Conservation (phyloP, 768 basidiomycete species). For the Pilatotrama ljubarskyi region DNA sequence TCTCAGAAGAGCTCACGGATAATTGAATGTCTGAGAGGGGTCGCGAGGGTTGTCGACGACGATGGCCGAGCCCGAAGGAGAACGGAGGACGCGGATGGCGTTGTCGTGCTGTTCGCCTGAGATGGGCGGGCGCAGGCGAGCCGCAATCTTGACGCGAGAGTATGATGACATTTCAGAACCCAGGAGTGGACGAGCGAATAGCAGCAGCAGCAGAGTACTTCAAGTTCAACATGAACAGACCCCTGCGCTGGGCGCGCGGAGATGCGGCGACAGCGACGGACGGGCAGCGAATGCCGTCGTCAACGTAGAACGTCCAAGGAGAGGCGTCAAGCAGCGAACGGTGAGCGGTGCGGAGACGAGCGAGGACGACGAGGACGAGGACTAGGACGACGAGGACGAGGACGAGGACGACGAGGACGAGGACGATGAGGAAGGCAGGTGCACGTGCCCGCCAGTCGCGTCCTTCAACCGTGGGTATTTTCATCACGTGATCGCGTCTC, state of each 20-base stretch:
- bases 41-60: constrained; percentile 73
- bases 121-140: constrained; percentile 68
- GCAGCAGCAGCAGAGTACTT: no score
- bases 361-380: not conserved
- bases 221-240: no score
- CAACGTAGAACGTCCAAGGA: no score
- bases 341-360: not conserved
- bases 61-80: constrained; percentile 46
- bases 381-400: not conserved
- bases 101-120: constrained; percentile 62
- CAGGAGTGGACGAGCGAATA: not conserved
- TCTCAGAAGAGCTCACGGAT: constrained; percentile 51
- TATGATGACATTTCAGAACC: constrained; percentile 11
- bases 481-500: not conserved
- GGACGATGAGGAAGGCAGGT: not conserved
- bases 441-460: not conserved
- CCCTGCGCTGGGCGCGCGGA: no score
- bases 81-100: constrained; percentile 52
- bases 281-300: no score
- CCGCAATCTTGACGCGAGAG: constrained; percentile 66
- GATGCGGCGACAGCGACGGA: no score
- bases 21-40: constrained; percentile 69
- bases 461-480: not conserved
- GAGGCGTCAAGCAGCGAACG: no score
- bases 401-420: not conserved